Percentiles rank a stretch among this genome's conserved stretches.
Evolutionary conservation across 2,329 filamentous ascomycete species (phyloP).

Genomic region (Aureobasidium sp.): DNA sequence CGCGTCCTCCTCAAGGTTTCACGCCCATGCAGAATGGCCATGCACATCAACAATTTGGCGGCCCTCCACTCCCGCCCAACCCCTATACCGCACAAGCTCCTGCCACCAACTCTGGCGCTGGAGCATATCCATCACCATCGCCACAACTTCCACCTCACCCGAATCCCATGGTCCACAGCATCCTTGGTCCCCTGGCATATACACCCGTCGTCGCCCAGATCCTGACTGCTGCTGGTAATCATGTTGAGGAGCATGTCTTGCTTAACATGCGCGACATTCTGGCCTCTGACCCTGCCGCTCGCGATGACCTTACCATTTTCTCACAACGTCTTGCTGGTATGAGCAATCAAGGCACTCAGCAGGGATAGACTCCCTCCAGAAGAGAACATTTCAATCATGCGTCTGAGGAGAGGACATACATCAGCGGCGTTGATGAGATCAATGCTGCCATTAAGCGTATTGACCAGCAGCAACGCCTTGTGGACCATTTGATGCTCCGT

Average conservation of each 20-base stretch:
- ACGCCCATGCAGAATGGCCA: slow-evolving; percentile 20
- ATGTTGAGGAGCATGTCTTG: slow-evolving; percentile 53
- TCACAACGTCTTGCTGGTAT: not conserved
- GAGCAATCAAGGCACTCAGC: not conserved
- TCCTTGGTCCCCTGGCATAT: slow-evolving; percentile 38
- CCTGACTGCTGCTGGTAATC: slow-evolving; percentile 28
- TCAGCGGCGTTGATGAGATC: not conserved
- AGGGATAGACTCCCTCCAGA: slow-evolving; percentile 1
- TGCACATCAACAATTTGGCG: slow-evolving; percentile 14
- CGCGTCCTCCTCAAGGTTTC: slow-evolving; percentile 28
- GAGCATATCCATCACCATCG: slow-evolving; percentile 18
- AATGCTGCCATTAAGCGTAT: not conserved
- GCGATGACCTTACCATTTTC: slow-evolving; percentile 33
- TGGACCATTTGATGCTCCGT: too few species aligned
- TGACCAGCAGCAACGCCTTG: too few species aligned
- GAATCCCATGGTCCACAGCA: slow-evolving; percentile 32
- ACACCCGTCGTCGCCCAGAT: slow-evolving; percentile 37
- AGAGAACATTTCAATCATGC: not conserved
- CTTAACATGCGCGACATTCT: slow-evolving; percentile 64
- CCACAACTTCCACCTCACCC: slow-evolving; percentile 21
- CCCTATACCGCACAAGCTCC: slow-evolving; percentile 34
- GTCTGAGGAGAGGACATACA: not conserved
- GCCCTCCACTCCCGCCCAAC: slow-evolving; percentile 32
- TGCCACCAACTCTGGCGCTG: slow-evolving; percentile 24
- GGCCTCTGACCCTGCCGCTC: slow-evolving; percentile 56